A percentile compares a stretch with the other conserved stretches of the same genome.
These are phyloP conservation scores for Abelmoschus esculentus DNA, from an alignment of 345 rosid genomes.

Conservation along the genomic window DNA sequence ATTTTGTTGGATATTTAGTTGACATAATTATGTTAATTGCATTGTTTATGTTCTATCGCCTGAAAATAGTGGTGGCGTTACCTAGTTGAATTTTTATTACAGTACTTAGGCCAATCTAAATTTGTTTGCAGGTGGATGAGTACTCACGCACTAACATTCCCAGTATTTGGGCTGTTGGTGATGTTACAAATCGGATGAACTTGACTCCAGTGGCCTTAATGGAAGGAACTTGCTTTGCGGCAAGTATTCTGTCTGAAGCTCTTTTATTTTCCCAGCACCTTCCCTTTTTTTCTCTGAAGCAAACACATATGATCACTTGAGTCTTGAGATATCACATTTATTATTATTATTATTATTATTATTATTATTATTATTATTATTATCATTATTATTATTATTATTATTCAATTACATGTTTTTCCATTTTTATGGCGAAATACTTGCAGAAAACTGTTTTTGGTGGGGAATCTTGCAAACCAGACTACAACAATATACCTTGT, in stretches of 20 bases:
- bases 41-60: background rate
- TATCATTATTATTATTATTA: background rate
- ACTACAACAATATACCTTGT: constrained; percentile 60
- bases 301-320: background rate
- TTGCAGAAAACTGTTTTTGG: constrained; percentile 92
- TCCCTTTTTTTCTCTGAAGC: background rate
- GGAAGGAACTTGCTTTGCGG: constrained; percentile 95
- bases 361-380: background rate
- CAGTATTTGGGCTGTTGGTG: constrained; percentile 97
- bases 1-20: background rate
- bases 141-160: constrained; percentile 76
- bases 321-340: background rate
- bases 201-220: constrained; percentile 97
- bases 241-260: constrained; percentile 26
- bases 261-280: constrained; percentile 1
- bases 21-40: background rate
- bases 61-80: background rate
- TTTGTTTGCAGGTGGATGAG: constrained; percentile 68
- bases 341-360: background rate
- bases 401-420: background rate
- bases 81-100: background rate
- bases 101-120: background rate
- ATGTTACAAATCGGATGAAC: constrained; percentile 92
- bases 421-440: constrained; percentile 7
- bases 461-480: constrained; percentile 67